Evolutionary conservation across 2,329 filamentous ascomycete species (phyloP).

Genomic region (Cercospora zeina): DNA sequence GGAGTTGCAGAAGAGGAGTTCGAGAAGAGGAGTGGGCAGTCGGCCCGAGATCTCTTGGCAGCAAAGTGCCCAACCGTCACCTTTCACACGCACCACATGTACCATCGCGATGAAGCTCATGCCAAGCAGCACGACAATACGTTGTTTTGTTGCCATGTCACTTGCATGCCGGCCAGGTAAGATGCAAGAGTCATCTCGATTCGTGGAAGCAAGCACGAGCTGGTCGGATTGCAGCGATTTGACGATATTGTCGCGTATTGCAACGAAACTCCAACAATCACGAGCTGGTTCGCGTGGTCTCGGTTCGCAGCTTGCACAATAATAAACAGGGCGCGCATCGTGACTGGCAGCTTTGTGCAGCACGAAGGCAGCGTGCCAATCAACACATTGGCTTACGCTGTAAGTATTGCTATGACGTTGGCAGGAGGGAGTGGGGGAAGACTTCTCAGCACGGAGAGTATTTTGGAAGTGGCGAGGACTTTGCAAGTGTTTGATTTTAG

Average conservation of each 20-base stretch:
- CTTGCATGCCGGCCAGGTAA: no score
- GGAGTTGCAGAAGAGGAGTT: no score
- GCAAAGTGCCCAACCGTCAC: no score
- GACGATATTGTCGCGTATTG: background rate
- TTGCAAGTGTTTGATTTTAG: constrained; percentile 15
- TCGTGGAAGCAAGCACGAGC: background rate
- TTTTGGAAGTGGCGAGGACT: constrained; percentile 9
- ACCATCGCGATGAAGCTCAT: no score
- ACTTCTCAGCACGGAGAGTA: constrained; percentile 5
- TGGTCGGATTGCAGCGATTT: background rate
- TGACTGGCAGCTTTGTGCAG: background rate
- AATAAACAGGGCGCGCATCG: background rate
- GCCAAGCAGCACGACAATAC: no score
- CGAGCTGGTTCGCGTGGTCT: background rate
- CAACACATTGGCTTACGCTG: background rate
- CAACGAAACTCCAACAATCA: background rate
- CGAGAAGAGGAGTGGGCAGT: no score
- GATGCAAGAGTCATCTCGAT: background rate
- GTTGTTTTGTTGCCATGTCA: no score
- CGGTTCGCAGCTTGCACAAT: background rate
- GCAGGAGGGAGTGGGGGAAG: constrained; percentile 2
- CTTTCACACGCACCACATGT: no score
- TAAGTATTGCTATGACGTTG: constrained; percentile 14
- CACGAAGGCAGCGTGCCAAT: constrained; percentile 5
- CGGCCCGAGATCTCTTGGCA: no score